Base-by-base conservation (phyloP, 495 filamentous ascomycete genomes). In the Aspergillus nidulans region DNA sequence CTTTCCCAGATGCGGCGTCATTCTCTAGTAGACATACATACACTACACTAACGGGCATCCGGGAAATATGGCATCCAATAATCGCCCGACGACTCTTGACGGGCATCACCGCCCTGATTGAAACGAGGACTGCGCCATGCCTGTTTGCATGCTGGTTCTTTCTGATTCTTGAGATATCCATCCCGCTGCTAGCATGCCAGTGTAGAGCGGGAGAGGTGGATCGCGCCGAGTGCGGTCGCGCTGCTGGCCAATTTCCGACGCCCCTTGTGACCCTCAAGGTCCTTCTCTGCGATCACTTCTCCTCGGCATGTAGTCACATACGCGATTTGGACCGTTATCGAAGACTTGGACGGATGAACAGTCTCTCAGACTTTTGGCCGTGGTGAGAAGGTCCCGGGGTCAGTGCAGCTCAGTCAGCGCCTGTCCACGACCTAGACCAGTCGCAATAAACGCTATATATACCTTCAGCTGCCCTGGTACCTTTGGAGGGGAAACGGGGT, bases 151-250 rank as follows among this genome's bases (percentile, higher is more conserved):
- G 9, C 30, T 12, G 30, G 4, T 34, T 34, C 30, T 34, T 12
- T 2, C 30, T 34, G 30, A 34, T 34, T 13, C 4, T 12, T 13
- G 30, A 34, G 15, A 12, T 10, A 34, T 13, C 26, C 9, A 28
- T 13, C 30, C 30, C 9, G 30, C 10, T 34, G 30, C 28, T 25
- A 47, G 45, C 45, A 49, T 49, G 16, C 45, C 45, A 49, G 10
- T 49, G 25, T 18, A 1, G 4, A 47, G 36, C 49, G 36, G 25
- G 55, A 46, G 43, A 52, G 30, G 52, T 56, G 55, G 61, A 57
- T 57, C 39, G 49, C 44, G 56, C 48, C 21, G 49, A 59, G 53
- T 55, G 60, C 61, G 61, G 61, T n/a, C n/a, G n/a, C n/a, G n/a
- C n/a, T n/a, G n/a, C n/a, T 60, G 54, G 48, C 52, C 48, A 55